These are phyloP conservation scores for Penicillium sp. DNA, from an alignment of 2,329 filamentous ascomycete species.

Conservation along the genomic window DNA sequence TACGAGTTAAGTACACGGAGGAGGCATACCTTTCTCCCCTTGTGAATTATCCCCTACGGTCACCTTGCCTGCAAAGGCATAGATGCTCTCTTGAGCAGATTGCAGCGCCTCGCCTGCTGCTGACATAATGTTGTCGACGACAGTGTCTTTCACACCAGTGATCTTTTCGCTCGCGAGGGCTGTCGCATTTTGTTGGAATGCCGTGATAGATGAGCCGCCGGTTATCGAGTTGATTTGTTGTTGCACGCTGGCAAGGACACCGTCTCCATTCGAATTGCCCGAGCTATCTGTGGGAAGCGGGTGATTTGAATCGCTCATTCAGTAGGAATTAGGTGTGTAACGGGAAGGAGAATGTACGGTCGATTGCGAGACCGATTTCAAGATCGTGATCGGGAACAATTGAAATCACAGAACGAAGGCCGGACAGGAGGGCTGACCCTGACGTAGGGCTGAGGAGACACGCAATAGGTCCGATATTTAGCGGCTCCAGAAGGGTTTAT, in stretches of 20 bases:
- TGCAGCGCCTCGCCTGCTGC: conserved; percentile 23
- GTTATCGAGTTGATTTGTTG: conserved; percentile 18
- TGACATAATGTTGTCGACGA: conserved; percentile 23
- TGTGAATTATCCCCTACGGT: neutral
- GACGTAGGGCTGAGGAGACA: conserved; percentile 29
- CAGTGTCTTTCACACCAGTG: conserved; percentile 19
- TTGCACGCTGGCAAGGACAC: conserved; percentile 14
- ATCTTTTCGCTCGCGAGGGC: conserved; percentile 19
- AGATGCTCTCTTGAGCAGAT: conserved; percentile 18
- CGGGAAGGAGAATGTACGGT: neutral
- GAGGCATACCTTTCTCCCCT: conserved; percentile 14
- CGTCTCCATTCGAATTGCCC: neutral
- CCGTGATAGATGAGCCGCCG: conserved; percentile 11
- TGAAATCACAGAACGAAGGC: neutral
- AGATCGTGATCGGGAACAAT: neutral
- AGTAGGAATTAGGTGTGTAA: neutral
- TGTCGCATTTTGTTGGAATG: conserved; percentile 19
- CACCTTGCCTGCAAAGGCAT: conserved; percentile 8
- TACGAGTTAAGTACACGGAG: neutral
- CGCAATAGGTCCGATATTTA: neutral
- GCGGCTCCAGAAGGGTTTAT: conserved; percentile 9
- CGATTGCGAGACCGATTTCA: neutral
- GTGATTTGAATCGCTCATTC: conserved; percentile 16
- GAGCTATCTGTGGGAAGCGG: conserved; percentile 7
- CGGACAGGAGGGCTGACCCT: conserved; percentile 27